A percentile compares a stretch with the other conserved stretches of the same genome.
These are phyloP conservation scores for Aleurites moluccanus DNA, from an alignment of 441 rosid species.

Conservation along the genomic window DNA sequence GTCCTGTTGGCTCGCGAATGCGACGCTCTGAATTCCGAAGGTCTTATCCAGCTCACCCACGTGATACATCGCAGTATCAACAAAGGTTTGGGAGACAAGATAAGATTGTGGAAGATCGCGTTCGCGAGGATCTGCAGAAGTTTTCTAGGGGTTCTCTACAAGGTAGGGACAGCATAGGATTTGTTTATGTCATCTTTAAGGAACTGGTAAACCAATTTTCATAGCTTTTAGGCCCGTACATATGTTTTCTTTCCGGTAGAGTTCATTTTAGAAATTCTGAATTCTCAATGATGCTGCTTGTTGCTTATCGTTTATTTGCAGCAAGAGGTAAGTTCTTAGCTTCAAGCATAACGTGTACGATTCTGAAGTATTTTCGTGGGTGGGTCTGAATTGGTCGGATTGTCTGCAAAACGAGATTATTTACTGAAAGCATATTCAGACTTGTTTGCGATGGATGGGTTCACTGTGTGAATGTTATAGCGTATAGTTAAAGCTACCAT, in stretches of 20 bases:
- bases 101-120: conserved; percentile 60
- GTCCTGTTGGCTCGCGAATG: conserved; percentile 61
- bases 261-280: conserved; percentile 24
- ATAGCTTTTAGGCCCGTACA: conserved; percentile 40
- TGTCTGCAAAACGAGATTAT: conserved; percentile 42
- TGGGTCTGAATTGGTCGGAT: conserved; percentile 49
- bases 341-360: conserved; percentile 61
- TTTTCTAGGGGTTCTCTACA: conserved; percentile 83
- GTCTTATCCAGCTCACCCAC: conserved; percentile 48
- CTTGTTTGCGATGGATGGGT: conserved; percentile 46
- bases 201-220: conserved; percentile 54
- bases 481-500: conserved; percentile 52
- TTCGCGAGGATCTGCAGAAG: conserved; percentile 68
- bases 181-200: conserved; percentile 56
- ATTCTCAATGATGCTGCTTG: conserved; percentile 36
- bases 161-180: conserved; percentile 94
- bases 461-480: conserved; percentile 48
- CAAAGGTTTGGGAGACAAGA: conserved; percentile 69
- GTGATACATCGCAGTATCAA: conserved; percentile 61
- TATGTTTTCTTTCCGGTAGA: conserved; percentile 13
- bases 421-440: conserved; percentile 49
- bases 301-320: conserved; percentile 57
- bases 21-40: conserved; percentile 66
- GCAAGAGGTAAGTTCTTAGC: conserved; percentile 95
- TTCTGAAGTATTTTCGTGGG: conserved; percentile 57